These are phyloP conservation scores for Whalleya microplaca DNA, from an alignment of 2,329 filamentous ascomycete genomes.

Conservation along the genomic window DNA sequence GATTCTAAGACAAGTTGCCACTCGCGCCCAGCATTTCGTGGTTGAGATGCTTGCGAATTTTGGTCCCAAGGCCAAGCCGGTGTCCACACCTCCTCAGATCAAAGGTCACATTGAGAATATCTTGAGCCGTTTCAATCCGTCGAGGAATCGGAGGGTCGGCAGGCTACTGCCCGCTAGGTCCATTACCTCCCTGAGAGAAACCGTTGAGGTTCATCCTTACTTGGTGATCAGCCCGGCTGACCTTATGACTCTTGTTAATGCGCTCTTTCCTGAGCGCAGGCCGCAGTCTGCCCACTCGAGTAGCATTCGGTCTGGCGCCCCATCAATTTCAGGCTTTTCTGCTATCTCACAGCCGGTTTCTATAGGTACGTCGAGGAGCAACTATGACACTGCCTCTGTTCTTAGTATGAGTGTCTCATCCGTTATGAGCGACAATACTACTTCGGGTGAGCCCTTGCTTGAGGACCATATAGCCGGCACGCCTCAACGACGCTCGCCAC, in stretches of 20 bases:
- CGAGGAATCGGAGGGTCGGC: constrained; percentile 53
- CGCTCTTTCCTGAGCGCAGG: constrained; percentile 77
- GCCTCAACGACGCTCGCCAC: constrained; percentile 59
- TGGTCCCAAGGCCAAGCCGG: constrained; percentile 56
- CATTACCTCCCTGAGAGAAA: constrained; percentile 73
- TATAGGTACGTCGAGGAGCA: constrained; percentile 59
- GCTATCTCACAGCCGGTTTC: constrained; percentile 69
- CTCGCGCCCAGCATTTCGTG: constrained; percentile 77
- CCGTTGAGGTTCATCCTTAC: constrained; percentile 78
- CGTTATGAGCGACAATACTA: constrained; percentile 70
- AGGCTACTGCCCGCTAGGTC: constrained; percentile 72
- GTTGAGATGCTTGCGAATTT: constrained; percentile 75
- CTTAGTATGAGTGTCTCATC: constrained; percentile 75
- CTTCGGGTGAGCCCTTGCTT: constrained; percentile 65
- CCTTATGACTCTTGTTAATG: constrained; percentile 77
- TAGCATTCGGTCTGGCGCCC: constrained; percentile 68
- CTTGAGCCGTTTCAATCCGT: constrained; percentile 63
- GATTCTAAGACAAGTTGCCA: constrained; percentile 77
- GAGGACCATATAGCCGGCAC: constrained; percentile 57
- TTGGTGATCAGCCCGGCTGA: constrained; percentile 81
- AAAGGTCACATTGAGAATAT: constrained; percentile 74
- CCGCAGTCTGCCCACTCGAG: constrained; percentile 65
- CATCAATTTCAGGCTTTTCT: constrained; percentile 69
- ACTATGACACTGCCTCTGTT: constrained; percentile 69
- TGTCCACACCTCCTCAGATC: constrained; percentile 65